Percentiles rank a stretch among this genome's conserved stretches.
phyloP scores from a whole-genome alignment of 441 rosid genomes.

The Populus trichocarpa region DNA sequence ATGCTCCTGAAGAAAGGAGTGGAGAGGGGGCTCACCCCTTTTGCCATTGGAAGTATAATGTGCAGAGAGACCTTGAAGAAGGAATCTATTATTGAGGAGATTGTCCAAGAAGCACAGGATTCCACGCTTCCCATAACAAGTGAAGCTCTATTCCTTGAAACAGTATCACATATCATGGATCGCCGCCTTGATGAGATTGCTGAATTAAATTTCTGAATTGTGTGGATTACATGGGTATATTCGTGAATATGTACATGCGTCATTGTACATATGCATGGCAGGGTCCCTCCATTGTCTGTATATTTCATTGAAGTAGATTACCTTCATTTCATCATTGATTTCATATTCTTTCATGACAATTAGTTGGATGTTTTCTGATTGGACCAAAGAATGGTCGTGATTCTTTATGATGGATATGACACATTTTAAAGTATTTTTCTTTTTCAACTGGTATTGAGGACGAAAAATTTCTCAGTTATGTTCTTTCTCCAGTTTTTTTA shows the following conservation, averaged over 20 bases:
- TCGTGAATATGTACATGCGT: constrained; percentile 3
- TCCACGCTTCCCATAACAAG: constrained; percentile 45
- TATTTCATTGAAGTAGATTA: constrained; percentile 1
- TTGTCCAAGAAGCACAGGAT: constrained; percentile 45
- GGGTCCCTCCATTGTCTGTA: not conserved
- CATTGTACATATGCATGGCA: constrained; percentile 8
- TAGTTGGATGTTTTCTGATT: not conserved
- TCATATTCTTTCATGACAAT: constrained; percentile 13
- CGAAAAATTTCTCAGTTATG: not conserved
- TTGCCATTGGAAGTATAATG: constrained; percentile 68
- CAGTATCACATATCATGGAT: constrained; percentile 44
- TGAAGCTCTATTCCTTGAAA: constrained; percentile 43
- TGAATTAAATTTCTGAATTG: constrained; percentile 15
- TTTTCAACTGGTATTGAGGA: not conserved
- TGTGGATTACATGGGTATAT: constrained; percentile 9
- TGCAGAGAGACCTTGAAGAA: constrained; percentile 50
- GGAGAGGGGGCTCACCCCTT: constrained; percentile 62
- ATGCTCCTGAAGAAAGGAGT: constrained; percentile 87
- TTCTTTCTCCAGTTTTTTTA: not conserved
- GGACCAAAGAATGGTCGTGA: constrained; percentile 3
- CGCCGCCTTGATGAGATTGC: constrained; percentile 37
- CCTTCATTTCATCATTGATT: constrained; percentile 4
- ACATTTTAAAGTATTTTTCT: not conserved
- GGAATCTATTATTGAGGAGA: constrained; percentile 44
- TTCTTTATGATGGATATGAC: not conserved